These are phyloP conservation scores for Saxophila tyrrhenica DNA, from an alignment of 495 filamentous ascomycete genomes.

Conservation along the genomic window DNA sequence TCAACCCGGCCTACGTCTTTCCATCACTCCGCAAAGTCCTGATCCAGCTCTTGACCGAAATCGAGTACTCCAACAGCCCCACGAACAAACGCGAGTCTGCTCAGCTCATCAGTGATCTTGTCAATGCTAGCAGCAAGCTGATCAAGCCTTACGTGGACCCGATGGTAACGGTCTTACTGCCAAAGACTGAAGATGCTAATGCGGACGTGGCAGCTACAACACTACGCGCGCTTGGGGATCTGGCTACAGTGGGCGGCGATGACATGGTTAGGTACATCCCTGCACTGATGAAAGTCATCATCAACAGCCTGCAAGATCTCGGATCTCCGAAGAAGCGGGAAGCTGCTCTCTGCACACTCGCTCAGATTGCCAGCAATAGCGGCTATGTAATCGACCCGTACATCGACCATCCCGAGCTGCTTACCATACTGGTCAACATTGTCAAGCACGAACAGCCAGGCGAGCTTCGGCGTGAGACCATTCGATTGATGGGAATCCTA, in stretches of 20 bases:
- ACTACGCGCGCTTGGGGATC: constrained; percentile 83
- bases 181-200: constrained; percentile 73
- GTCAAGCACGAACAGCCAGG: constrained; percentile 82
- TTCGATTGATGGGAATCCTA: constrained; percentile 91
- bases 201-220: constrained; percentile 82
- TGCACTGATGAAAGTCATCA: constrained; percentile 84
- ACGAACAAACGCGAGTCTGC: constrained; percentile 93
- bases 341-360: constrained; percentile 79
- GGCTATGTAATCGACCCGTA: constrained; percentile 98
- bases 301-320: constrained; percentile 84
- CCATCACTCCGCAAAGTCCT: constrained; percentile 86
- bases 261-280: constrained; percentile 83
- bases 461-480: constrained; percentile 78
- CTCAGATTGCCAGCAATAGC: constrained; percentile 83
- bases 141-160: constrained; percentile 94
- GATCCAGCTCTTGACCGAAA: constrained; percentile 88
- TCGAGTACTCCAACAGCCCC: constrained; percentile 88
- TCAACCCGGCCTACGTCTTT: constrained; percentile 96
- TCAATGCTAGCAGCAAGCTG: constrained; percentile 77
- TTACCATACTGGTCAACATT: constrained; percentile 84
- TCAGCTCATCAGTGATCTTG: constrained; percentile 80
- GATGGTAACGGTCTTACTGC: constrained; percentile 79
- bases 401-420: constrained; percentile 81
- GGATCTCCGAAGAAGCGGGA: constrained; percentile 79
- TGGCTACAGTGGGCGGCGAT: constrained; percentile 83